phyloP scores from a whole-genome alignment of 495 filamentous ascomycete species.

The Penicillium dipodomyicola region DNA sequence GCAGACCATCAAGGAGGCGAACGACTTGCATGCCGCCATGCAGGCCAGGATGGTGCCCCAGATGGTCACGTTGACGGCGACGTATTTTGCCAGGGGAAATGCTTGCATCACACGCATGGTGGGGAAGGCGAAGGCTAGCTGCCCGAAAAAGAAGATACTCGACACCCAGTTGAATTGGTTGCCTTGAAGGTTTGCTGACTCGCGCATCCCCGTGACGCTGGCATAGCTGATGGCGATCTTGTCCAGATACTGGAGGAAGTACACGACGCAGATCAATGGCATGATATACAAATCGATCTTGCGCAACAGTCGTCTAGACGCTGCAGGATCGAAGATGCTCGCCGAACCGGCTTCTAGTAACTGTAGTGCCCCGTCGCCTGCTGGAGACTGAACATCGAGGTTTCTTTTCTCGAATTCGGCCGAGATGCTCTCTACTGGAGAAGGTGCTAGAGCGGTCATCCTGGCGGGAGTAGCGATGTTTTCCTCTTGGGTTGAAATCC shows the following conservation, averaged over 20 bases:
- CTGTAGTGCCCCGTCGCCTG: constrained; percentile 4
- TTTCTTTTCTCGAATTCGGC: neutral
- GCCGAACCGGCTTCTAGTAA: constrained; percentile 1
- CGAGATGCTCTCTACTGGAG: neutral
- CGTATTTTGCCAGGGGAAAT: constrained; percentile 51
- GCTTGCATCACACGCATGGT: constrained; percentile 32
- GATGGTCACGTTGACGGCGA: constrained; percentile 47
- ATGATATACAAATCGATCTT: constrained; percentile 51
- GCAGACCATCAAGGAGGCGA: constrained; percentile 35
- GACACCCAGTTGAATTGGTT: constrained; percentile 47
- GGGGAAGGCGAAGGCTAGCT: neutral
- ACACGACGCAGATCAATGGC: constrained; percentile 37
- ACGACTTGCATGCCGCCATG: constrained; percentile 50
- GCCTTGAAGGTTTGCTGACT: constrained; percentile 27
- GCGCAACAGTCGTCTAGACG: constrained; percentile 13
- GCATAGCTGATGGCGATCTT: constrained; percentile 44
- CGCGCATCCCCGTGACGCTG: constrained; percentile 5
- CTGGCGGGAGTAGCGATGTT: neutral
- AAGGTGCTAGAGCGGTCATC: neutral
- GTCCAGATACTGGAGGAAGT: constrained; percentile 46
- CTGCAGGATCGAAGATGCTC: neutral
- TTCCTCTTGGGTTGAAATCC: neutral
- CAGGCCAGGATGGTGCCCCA: constrained; percentile 57
- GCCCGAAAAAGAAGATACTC: constrained; percentile 43
- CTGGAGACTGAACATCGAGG: neutral